Evolutionary conservation across 2,329 filamentous ascomycete genomes (phyloP), one percentile per base, ranked within the genome.

Genomic region (Lizonia empirigonia): DNA sequence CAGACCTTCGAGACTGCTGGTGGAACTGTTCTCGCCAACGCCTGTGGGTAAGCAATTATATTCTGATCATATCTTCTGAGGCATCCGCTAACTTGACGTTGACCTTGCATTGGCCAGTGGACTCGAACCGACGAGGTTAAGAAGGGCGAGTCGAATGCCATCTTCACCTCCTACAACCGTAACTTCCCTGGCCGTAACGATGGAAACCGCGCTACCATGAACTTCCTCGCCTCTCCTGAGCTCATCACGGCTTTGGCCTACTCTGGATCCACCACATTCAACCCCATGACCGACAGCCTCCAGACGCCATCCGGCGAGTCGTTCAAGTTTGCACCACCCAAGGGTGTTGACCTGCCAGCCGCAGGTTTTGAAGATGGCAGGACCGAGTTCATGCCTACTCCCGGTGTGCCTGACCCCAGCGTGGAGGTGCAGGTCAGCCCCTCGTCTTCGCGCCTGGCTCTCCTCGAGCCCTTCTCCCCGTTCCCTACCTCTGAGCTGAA

Each of bases 121-220:
- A 90, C 89, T 71, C 87, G 94, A 50, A 93, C 90, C 15, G 94
- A 97, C 69, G 89, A 86, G 18, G 84, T 95, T 15, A 75, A 78
- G 62, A 96, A 96, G 78, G 92, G 91, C 56, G 90, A 92, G 51
- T 80, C 85, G 45, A 99, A 99, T 70, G 94, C 94, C 56, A 97
- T 99, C 66, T 85, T 99, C 68, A 93, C 91, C 8, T 97, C 92
- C 1, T 99, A 97, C 80, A 99, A 99, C 82, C 90, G 94, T 55
- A 99, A 99, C 78, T 99, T 99, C 81, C 90, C 90, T 41, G 93
- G 91, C 55, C 89, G 94, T 60, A 99, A 99, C 73, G 94, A 99
- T 70, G 94, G 94, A 56, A 99, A 99, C 79, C 87, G 90, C 18
- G 87, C 88, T 33, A 99, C 94, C 7, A 97, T 97, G 92, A 99